Percentiles rank a stretch among this genome's conserved stretches.
Evolutionary conservation across 345 rosid genomes (phyloP).

Genomic region (Pistacia integerrima): DNA sequence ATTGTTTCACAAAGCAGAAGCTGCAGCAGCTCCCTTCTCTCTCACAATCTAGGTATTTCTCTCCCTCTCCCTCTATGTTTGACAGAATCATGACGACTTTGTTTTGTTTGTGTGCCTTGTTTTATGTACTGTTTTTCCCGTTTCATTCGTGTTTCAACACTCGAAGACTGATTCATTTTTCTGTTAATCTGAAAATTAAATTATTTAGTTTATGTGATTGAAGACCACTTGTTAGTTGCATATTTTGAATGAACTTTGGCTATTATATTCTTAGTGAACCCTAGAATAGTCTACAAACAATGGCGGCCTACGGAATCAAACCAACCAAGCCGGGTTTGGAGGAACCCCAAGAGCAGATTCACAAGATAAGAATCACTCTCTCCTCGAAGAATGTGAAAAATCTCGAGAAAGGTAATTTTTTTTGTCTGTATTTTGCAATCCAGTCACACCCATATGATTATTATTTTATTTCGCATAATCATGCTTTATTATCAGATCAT

Average conservation of each 20-base stretch:
- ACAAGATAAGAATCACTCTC: constrained; percentile 77
- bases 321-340: constrained; percentile 61
- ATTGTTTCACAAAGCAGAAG: constrained; percentile 13
- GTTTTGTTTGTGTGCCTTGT: neutral
- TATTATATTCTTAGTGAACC: neutral
- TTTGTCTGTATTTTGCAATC: neutral
- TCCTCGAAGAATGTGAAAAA: constrained; percentile 77
- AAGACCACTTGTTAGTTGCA: too few relatives aligned
- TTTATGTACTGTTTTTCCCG: neutral
- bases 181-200: neutral
- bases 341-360: constrained; percentile 63
- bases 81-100: neutral
- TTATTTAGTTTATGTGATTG: neutral
- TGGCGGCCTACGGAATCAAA: constrained; percentile 48
- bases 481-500: neutral
- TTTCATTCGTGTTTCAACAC: neutral
- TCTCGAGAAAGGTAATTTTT: constrained; percentile 61
- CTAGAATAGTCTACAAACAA: constrained; percentile 7
- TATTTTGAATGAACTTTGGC: neutral
- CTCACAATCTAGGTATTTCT: neutral
- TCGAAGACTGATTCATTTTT: neutral
- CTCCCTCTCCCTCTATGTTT: neutral
- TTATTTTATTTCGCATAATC: neutral
- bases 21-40: constrained; percentile 14
- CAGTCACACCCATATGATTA: neutral